Percentiles rank a stretch among this genome's conserved stretches.
Evolutionary conservation across 257 asterid genomes (phyloP).

Genomic region (Orobanche coerulescens): DNA sequence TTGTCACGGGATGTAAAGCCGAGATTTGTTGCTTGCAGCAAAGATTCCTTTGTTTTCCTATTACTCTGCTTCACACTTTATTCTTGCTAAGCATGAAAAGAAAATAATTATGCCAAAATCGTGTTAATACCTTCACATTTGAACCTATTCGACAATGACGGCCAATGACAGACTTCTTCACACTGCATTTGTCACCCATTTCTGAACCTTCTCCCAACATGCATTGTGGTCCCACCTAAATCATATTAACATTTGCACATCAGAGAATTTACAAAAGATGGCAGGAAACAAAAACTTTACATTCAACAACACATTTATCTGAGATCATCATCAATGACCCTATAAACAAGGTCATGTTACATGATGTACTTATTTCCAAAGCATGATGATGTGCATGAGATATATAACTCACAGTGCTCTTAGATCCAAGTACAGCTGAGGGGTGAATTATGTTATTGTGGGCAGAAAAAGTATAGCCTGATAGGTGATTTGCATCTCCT

Average conservation of each 20-base stretch:
- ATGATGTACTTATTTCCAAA: slow-evolving; percentile 2
- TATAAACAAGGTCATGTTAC: neutral
- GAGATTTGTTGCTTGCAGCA: neutral
- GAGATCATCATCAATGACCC: slow-evolving; percentile 6
- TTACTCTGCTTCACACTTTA: neutral
- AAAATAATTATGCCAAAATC: slow-evolving; percentile 1
- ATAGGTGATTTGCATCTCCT: slow-evolving; percentile 78
- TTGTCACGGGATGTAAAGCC: neutral
- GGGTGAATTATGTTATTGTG: slow-evolving; percentile 88
- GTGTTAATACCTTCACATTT: slow-evolving; percentile 69
- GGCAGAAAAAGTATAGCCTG: slow-evolving; percentile 72
- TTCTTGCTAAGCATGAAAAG: neutral
- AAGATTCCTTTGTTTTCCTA: neutral
- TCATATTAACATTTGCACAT: slow-evolving; percentile 12
- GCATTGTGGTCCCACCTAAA: slow-evolving; percentile 97
- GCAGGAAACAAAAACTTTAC: slow-evolving; percentile 5
- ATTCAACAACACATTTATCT: slow-evolving; percentile 3
- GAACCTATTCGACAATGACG: slow-evolving; percentile 98
- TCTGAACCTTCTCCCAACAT: slow-evolving; percentile 92
- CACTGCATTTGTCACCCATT: slow-evolving; percentile 97
- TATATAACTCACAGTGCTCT: slow-evolving; percentile 72
- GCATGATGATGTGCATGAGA: neutral
- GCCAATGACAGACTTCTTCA: slow-evolving; percentile 91
- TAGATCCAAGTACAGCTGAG: slow-evolving; percentile 68
- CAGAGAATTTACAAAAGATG: slow-evolving; percentile 8